A percentile compares a stretch with the other conserved stretches of the same genome.
phyloP scores from a whole-genome alignment of 106 monocot species.

The Alisma plantagoaquatica region DNA sequence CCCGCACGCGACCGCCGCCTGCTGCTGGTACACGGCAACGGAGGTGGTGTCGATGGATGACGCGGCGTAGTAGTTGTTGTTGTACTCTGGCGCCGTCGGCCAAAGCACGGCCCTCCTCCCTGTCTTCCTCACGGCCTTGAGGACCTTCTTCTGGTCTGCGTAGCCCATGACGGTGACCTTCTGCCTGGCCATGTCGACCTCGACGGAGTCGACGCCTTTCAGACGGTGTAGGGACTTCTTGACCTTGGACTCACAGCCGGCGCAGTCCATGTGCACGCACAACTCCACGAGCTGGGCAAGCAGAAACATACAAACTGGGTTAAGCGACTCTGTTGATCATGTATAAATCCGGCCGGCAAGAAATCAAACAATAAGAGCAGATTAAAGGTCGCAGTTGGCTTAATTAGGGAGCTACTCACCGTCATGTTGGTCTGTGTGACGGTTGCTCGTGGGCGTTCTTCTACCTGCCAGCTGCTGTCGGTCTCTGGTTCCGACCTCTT shows the following conservation, averaged over 20 bases:
- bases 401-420: too few species aligned
- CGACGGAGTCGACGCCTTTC: slow-evolving; percentile 51
- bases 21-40: slow-evolving; percentile 12
- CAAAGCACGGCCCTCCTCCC: slow-evolving; percentile 72
- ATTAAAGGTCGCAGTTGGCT: too few species aligned
- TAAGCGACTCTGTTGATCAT: too few species aligned
- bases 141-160: slow-evolving; percentile 70
- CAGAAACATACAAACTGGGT: too few species aligned
- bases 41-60: too few species aligned
- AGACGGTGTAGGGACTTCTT: slow-evolving; percentile 29
- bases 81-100: slow-evolving; percentile 26
- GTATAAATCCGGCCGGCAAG: too few species aligned
- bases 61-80: not conserved
- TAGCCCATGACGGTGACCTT: slow-evolving; percentile 77
- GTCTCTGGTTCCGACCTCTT: too few species aligned
- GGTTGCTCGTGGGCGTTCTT: too few species aligned
- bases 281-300: slow-evolving; percentile 52
- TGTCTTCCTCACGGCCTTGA: slow-evolving; percentile 58
- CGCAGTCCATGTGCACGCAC: slow-evolving; percentile 71
- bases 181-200: slow-evolving; percentile 71
- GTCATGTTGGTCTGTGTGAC: too few species aligned
- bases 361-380: too few species aligned
- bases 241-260: slow-evolving; percentile 49
- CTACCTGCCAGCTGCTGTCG: too few species aligned
- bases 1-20: not conserved